These are phyloP conservation scores for Epichloe sylvatica DNA, from an alignment of 2,329 filamentous ascomycete species.

Conservation along the genomic window DNA sequence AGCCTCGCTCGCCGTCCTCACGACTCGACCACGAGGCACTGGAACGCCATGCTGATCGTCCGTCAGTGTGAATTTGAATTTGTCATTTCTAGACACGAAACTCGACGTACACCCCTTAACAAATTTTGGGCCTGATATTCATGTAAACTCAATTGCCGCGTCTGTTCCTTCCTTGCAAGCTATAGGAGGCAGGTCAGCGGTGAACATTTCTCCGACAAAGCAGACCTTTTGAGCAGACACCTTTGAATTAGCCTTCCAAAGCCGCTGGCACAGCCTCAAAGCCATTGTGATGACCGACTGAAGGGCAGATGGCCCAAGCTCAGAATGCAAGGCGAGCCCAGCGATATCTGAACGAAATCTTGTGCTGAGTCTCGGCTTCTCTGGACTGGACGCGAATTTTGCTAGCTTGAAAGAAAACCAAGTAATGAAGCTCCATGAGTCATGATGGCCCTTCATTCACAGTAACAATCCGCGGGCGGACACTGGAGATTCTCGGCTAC, in stretches of 20 bases:
- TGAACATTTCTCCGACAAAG: background rate
- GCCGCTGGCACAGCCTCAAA: background rate
- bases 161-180: constrained; percentile 1
- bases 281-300: background rate
- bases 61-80: background rate
- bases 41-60: constrained; percentile 13
- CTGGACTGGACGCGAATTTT: no score
- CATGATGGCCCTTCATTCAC: no score
- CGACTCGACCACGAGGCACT: constrained; percentile 13
- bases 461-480: no score
- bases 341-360: no score
- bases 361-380: no score
- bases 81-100: no score
- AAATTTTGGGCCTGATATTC: constrained; percentile 16
- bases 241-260: background rate
- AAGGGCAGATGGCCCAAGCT: no score
- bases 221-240: background rate
- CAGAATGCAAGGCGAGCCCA: no score
- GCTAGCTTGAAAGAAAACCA: no score
- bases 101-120: constrained; percentile 11
- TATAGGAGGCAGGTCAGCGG: background rate
- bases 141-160: constrained; percentile 13
- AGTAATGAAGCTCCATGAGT: no score
- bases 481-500: no score
- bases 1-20: constrained; percentile 11